Evolutionary conservation across 78 protist genomes (phyloP), one percentile per base, ranked within the genome.

Genomic region (Parvularia atlantis): DNA sequence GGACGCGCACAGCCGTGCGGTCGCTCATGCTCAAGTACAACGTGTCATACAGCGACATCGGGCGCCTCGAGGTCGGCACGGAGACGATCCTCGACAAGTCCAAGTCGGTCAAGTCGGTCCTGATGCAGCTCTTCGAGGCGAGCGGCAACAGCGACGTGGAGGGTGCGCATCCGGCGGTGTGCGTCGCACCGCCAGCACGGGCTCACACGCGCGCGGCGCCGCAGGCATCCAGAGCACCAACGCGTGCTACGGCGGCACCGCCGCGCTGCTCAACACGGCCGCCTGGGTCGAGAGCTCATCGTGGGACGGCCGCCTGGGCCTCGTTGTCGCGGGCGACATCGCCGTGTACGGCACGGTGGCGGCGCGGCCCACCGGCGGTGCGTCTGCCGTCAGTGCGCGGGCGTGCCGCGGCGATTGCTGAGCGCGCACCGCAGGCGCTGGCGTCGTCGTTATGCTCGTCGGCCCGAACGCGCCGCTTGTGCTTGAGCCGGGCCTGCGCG

Each of bases 201-300:
- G n/a, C n/a, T n/a, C n/a, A n/a, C n/a, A n/a, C n/a, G n/a, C n/a
- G n/a, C n/a, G n/a, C n/a, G n/a, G 88, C n/a, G n/a, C n/a, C n/a
- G n/a, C n/a, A n/a, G n/a, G 93, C 54, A 66, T 87, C 1, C 91
- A 91, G 66, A 76, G 82, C 37, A 83, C 73, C 69, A 91, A 91
- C 69, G 98, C 98, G 17, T 94, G 98, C 74, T 94, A 94, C 67
- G 98, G 98, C 50, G 98, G 96, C 48, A 94, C 98, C n/a, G 70
- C 79, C 5, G 93, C 96, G 5, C 84, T 94, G 28, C 79, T 90
- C 65, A 87, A 91, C 80, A 19, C 94, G 16, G 65, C 82, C 60
- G 84, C 74, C 48, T 94, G 98, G 98, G 71, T 90, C 20, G 95
- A 94, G 84, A 66, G 84, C 48, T 44, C 77, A 1, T 66, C 88